Conservation (phyloP, 2,329 filamentous ascomycete genomes). For the Davidsoniella australis region DNA sequence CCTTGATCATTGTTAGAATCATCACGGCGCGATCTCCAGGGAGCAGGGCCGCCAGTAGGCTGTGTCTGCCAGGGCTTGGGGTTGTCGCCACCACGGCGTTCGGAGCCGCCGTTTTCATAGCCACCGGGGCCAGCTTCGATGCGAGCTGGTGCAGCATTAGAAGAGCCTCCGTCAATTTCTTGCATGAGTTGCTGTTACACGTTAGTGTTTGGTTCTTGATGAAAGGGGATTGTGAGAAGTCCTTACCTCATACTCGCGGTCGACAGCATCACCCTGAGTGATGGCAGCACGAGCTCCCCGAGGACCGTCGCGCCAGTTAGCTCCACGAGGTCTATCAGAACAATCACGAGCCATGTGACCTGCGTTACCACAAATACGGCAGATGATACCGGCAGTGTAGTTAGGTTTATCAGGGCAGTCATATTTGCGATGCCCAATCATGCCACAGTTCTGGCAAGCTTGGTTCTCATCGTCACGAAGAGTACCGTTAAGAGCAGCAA, state of each 20-base stretch:
- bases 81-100: constrained; percentile 30
- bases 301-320: constrained; percentile 62
- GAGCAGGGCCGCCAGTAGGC: constrained; percentile 67
- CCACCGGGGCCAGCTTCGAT: constrained; percentile 71
- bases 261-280: constrained; percentile 58
- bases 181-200: constrained; percentile 72
- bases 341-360: constrained; percentile 98
- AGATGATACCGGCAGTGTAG: constrained; percentile 98
- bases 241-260: constrained; percentile 85
- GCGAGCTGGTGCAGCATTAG: constrained; percentile 46
- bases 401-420: constrained; percentile 96
- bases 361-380: constrained; percentile 91
- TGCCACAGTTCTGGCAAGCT: constrained; percentile 96
- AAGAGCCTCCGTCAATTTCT: constrained; percentile 69
- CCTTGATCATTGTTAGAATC: constrained; percentile 31
- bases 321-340: constrained; percentile 79
- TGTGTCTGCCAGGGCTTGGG: constrained; percentile 79
- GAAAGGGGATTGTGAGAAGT: background rate
- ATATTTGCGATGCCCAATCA: constrained; percentile 97
- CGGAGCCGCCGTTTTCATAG: constrained; percentile 31
- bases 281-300: constrained; percentile 45
- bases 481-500: constrained; percentile 95
- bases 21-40: constrained; percentile 47
- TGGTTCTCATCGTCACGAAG: constrained; percentile 98
- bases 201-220: constrained; percentile 24